A percentile compares a stretch with the other conserved stretches of the same genome.
Evolutionary conservation across 345 rosid species (phyloP).

Genomic region (Salix udensis): DNA sequence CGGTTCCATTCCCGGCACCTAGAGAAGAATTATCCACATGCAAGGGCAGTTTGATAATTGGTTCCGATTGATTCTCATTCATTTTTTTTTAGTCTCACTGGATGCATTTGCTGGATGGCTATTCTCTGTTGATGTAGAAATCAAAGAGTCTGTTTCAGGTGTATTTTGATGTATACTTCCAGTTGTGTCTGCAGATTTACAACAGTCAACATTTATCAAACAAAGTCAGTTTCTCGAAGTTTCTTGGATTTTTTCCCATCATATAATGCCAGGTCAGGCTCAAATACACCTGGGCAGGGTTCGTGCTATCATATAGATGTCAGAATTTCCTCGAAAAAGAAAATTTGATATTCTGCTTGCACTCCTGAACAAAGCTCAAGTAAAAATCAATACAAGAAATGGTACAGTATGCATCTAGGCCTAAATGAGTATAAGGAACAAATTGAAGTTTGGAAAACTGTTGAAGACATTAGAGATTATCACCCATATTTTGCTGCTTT

Average conservation of each 20-base stretch:
- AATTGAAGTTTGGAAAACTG: neutral
- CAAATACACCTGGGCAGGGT: neutral
- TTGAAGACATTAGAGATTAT: neutral
- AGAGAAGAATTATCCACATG: constrained; percentile 5
- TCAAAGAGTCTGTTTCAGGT: constrained; percentile 40
- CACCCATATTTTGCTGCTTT: neutral
- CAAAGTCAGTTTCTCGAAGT: neutral
- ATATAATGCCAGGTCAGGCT: neutral
- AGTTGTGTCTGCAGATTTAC: constrained; percentile 41
- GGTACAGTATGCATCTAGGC: neutral
- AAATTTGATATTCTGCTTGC: neutral
- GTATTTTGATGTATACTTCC: constrained; percentile 32
- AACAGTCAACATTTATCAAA: constrained; percentile 19
- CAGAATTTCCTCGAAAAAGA: neutral
- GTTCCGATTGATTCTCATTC: constrained; percentile 35
- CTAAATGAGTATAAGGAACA: neutral
- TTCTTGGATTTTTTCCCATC: neutral
- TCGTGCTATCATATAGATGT: neutral
- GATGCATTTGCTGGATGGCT: constrained; percentile 36
- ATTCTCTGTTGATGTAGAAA: constrained; percentile 29
- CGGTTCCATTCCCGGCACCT: constrained; percentile 17
- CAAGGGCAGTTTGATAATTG: constrained; percentile 18
- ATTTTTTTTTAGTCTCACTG: constrained; percentile 36
- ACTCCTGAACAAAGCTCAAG: neutral
- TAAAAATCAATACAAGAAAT: neutral